A percentile compares a stretch with the other conserved stretches of the same genome.
phyloP scores from a whole-genome alignment of 805 yeast genomes.

The Spathaspora girioi region DNA sequence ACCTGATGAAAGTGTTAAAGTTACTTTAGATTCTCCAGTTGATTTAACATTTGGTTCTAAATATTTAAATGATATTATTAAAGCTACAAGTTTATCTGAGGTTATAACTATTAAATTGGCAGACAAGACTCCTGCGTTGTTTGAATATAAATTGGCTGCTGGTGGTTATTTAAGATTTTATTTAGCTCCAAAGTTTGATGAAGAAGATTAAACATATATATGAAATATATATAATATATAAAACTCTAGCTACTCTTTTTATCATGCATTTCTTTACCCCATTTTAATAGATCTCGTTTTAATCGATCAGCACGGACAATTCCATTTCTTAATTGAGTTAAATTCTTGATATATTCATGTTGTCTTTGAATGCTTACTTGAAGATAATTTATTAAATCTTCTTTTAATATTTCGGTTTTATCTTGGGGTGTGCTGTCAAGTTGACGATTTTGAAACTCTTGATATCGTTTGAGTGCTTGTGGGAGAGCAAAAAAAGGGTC shows the following conservation, averaged over 20 bases:
- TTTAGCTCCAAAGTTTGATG: conserved; percentile 97
- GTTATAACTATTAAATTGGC: conserved; percentile 82
- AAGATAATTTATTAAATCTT: conserved; percentile 38
- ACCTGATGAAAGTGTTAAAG: conserved; percentile 69
- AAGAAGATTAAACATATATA: conserved; percentile 56
- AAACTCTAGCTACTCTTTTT: conserved; percentile 18
- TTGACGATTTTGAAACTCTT: conserved; percentile 23
- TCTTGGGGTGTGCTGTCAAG: conserved; percentile 15
- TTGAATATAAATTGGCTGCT: conserved; percentile 80
- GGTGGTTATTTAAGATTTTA: conserved; percentile 93
- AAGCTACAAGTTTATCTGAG: conserved; percentile 76
- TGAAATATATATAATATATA: background rate
- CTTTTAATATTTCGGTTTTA: conserved; percentile 58
- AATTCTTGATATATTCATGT: conserved; percentile 81
- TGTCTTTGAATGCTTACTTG: conserved; percentile 46
- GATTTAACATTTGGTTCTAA: conserved; percentile 87
- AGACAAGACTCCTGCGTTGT: conserved; percentile 88
- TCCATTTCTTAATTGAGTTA: conserved; percentile 70
- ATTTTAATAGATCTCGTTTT: conserved; percentile 63
- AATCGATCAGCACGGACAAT: conserved; percentile 75
- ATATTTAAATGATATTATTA: conserved; percentile 86
- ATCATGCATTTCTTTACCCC: conserved; percentile 84
- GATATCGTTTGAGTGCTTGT: conserved; percentile 29
- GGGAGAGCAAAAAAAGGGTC: conserved; percentile 60
- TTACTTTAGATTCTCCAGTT: conserved; percentile 82